Base-by-base conservation (phyloP, 2,329 filamentous ascomycete genomes). In the Trichoderma semiorbis region DNA sequence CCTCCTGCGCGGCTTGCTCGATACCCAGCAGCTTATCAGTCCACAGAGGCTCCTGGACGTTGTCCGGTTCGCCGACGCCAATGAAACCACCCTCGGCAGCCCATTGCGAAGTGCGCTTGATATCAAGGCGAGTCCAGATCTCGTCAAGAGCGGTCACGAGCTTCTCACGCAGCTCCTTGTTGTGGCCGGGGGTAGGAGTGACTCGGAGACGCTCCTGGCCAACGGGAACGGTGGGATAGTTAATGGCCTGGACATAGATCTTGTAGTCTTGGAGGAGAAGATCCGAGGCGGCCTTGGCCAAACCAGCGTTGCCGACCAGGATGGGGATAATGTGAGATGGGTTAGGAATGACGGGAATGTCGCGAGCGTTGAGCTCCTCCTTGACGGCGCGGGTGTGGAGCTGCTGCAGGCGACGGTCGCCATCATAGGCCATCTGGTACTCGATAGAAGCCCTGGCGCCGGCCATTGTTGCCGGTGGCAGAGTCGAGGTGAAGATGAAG, bases 221-320 rank as follows among this genome's bases (percentile, higher is more conserved):
- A 7, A 97, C 94, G 3, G 96, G 96, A 3, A 99, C 96, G 66
- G 96, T 99, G 2, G 96, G 96, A 83, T 98, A 98, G 85, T 99
- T 99, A 88, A 99, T 98, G 70, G 94, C 94, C 84, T 99, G 96
- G 30, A 99, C 96, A 80, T 99, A 99, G 80, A 99, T 98, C 73
- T 91, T 89, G 85, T 97, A 93, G 76, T 97, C 92, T 76, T 92
- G 90, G 16, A 99, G 88, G 26, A 99, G 90, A 85, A 97, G 90
- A 80, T 99, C 96, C 28, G 93, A 97, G 8, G 96, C 96, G 77
- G 91, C 87, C 86, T 96, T 98, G 72, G 96, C 96, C 53, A 97
- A 85, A 82, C 96, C 95, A 61, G 96, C 96, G 78, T 97, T 96
- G 72, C 96, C 96, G 64, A 99, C 95, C 14, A 99, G 88, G 69